phyloP scores from a whole-genome alignment of 2,329 filamentous ascomycete genomes.

The Xylaria sp. region DNA sequence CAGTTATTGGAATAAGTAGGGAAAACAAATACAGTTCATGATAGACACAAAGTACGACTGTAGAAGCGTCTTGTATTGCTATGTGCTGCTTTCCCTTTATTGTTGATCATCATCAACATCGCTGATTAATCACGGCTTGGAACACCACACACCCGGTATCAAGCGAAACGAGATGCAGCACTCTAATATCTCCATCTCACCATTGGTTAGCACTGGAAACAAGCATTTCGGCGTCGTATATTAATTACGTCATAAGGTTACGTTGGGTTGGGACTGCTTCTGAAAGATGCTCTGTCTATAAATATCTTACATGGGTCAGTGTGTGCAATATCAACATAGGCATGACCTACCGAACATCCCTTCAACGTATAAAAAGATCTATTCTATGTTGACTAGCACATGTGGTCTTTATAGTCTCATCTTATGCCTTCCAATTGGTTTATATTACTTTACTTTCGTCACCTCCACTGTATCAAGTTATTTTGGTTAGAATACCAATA shows the following conservation, averaged over 20 bases:
- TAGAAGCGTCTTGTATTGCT: not conserved
- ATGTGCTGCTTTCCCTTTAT: not conserved
- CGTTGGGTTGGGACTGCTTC: constrained; percentile 4
- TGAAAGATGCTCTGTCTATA: not conserved
- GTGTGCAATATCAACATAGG: not conserved
- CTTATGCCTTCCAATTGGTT: not conserved
- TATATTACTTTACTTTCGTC: not conserved
- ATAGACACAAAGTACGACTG: not conserved
- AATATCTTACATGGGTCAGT: not conserved
- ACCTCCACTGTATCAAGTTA: not conserved
- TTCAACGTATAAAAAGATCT: too few relatives aligned
- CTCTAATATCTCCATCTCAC: not conserved
- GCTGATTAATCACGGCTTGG: not conserved
- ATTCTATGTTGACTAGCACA: not conserved
- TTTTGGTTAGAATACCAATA: not conserved
- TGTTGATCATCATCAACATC: not conserved
- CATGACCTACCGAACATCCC: not conserved
- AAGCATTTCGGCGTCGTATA: constrained; percentile 7
- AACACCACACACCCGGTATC: not conserved
- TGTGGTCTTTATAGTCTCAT: not conserved
- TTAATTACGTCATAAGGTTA: constrained; percentile 21
- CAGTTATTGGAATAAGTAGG: not conserved
- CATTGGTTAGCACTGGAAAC: constrained; percentile 4
- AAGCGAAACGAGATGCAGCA: not conserved
- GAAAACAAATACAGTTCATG: not conserved